Conservation (phyloP, 768 basidiomycete genomes). For the Russula foetens region DNA sequence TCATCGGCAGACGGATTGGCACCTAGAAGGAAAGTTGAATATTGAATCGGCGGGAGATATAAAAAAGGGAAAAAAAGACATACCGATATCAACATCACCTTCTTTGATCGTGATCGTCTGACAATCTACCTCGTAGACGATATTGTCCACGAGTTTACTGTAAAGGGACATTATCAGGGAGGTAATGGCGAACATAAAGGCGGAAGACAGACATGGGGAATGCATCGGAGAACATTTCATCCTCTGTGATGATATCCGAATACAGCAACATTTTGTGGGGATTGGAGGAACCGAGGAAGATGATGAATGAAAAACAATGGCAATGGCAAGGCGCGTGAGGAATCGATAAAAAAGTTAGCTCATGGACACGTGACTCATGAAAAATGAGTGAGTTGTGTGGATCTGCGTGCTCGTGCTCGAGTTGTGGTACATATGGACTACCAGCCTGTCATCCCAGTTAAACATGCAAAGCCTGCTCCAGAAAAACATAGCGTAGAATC, state of each 20-base stretch:
- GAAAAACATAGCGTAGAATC: slow-evolving; percentile 67
- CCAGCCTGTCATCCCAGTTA: slow-evolving; percentile 60
- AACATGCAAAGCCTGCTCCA: slow-evolving; percentile 47
- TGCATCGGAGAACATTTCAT: slow-evolving; percentile 95
- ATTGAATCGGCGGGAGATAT: neutral
- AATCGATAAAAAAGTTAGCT: slow-evolving; percentile 12
- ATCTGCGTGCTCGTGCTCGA: no score
- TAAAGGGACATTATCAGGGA: neutral
- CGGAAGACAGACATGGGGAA: slow-evolving; percentile 61
- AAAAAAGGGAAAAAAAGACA: slow-evolving; percentile 16
- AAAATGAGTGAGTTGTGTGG: no score
- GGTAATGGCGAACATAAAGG: neutral
- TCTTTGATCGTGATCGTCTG: slow-evolving; percentile 55
- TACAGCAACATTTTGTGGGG: slow-evolving; percentile 61
- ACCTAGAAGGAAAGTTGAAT: slow-evolving; percentile 38
- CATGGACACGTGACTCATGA: slow-evolving; percentile 4
- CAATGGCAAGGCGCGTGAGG: slow-evolving; percentile 3
- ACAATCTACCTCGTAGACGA: slow-evolving; percentile 87
- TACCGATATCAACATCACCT: slow-evolving; percentile 88
- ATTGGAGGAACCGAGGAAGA: neutral
- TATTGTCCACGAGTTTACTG: slow-evolving; percentile 71
- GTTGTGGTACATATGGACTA: slow-evolving; percentile 52
- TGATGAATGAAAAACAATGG: slow-evolving; percentile 8
- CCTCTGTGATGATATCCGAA: slow-evolving; percentile 59
- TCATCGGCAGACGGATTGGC: slow-evolving; percentile 94